Percentiles rank a stretch among this genome's conserved stretches.
phyloP scores from a whole-genome alignment of 2,329 filamentous ascomycete species.

The Trichoderma harzianum region DNA sequence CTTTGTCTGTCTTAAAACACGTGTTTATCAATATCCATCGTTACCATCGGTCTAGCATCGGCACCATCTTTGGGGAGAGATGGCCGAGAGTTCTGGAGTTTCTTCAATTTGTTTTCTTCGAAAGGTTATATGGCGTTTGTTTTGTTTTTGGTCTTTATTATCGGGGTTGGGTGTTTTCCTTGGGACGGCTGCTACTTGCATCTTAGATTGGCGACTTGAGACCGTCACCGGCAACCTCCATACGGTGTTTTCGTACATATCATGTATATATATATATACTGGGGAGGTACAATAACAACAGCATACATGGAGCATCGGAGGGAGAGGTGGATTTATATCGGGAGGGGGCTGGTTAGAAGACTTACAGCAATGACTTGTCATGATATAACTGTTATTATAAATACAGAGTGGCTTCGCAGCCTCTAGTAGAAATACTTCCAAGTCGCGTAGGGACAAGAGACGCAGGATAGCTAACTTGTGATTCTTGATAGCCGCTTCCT shows the following conservation, averaged over 20 bases:
- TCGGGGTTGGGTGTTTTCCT: neutral
- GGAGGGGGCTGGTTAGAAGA: neutral
- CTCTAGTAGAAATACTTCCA: neutral
- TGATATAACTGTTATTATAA: neutral
- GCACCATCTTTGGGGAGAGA: neutral
- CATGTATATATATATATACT: conserved; percentile 6
- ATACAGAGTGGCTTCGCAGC: neutral
- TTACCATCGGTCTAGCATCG: conserved; percentile 4
- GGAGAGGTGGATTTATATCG: conserved; percentile 12
- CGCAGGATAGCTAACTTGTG: neutral
- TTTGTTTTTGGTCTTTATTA: neutral
- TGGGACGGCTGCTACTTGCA: conserved; percentile 3
- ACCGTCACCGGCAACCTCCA: conserved; percentile 8
- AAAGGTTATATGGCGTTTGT: neutral
- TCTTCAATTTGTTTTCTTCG: neutral
- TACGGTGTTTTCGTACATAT: conserved; percentile 7
- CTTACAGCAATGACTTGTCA: conserved; percentile 12
- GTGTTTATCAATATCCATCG: neutral
- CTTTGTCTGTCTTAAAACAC: neutral
- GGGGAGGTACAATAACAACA: neutral
- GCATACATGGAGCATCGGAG: conserved; percentile 17
- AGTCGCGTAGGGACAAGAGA: neutral
- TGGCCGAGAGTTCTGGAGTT: neutral
- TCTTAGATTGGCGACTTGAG: conserved; percentile 10
- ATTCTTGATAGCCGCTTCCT: neutral